A percentile compares a stretch with the other conserved stretches of the same genome.
These are phyloP conservation scores for Hymenoscyphus infarciens DNA, from an alignment of 2,329 filamentous ascomycete species.

Conservation along the genomic window DNA sequence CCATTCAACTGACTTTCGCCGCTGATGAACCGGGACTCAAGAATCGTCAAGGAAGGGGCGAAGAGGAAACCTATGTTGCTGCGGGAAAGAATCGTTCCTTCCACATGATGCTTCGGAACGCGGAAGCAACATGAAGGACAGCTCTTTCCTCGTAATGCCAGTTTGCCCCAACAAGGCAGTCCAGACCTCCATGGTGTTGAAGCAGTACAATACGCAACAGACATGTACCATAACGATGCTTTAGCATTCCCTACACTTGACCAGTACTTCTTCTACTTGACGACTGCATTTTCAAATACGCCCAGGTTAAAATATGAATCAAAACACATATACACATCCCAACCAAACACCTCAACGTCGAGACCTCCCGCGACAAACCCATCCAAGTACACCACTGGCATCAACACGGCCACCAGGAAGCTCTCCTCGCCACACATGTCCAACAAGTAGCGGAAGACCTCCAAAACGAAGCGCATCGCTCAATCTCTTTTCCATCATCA, in stretches of 20 bases:
- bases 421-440: background rate
- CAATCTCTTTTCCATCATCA: slow-evolving; percentile 27
- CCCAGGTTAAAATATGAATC: background rate
- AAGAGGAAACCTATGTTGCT: background rate
- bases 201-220: background rate
- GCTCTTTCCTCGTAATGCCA: background rate
- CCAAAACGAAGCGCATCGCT: slow-evolving; percentile 16
- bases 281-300: background rate
- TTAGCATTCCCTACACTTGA: slow-evolving; percentile 2
- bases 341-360: background rate
- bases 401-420: background rate
- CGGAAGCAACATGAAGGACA: background rate
- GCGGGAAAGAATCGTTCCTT: background rate
- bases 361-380: background rate
- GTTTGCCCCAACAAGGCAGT: background rate
- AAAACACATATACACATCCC: background rate
- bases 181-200: background rate
- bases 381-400: background rate
- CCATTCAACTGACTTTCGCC: too few relatives aligned
- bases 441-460: background rate
- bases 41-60: background rate
- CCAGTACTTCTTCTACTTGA: slow-evolving; percentile 1
- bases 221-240: background rate
- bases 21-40: too few relatives aligned
- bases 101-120: background rate